phyloP scores from a whole-genome alignment of 164 flowering plant genomes.

The Magnolia kwangsiensis region DNA sequence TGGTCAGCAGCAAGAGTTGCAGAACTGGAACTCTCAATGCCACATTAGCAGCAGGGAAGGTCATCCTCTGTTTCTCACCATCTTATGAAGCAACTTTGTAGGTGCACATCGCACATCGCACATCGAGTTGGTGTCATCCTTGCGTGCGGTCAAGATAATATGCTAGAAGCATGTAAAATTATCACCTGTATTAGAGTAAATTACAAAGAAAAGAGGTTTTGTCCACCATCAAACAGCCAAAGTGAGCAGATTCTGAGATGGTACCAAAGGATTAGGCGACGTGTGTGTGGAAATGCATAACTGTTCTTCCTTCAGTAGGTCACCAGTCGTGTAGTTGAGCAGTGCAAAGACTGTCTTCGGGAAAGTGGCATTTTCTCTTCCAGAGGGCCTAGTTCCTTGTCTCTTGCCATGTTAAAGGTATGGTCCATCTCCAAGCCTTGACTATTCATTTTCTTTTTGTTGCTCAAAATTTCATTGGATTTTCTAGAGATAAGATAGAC shows the following conservation, averaged over 20 bases:
- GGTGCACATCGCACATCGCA: constrained; percentile 15
- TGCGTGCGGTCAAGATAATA: constrained; percentile 12
- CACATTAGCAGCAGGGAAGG: constrained; percentile 22
- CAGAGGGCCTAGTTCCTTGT: constrained; percentile 2
- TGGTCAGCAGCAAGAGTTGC: no score
- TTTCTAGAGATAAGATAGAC: background rate
- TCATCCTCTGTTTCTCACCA: constrained; percentile 20
- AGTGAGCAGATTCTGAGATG: constrained; percentile 7
- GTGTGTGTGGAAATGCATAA: no score
- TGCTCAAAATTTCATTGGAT: background rate
- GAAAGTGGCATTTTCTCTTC: constrained; percentile 13
- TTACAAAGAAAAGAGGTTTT: constrained; percentile 39
- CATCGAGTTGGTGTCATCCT: constrained; percentile 20
- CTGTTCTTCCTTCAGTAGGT: constrained; percentile 12
- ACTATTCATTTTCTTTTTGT: background rate
- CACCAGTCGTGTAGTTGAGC: constrained; percentile 33
- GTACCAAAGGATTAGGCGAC: no score
- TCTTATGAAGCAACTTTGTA: constrained; percentile 1
- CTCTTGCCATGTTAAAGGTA: background rate
- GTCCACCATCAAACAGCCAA: constrained; percentile 30
- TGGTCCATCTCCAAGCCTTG: background rate
- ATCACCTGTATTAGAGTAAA: constrained; percentile 28
- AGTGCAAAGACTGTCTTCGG: constrained; percentile 30
- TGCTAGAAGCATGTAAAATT: background rate
- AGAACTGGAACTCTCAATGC: constrained; percentile 8